Percentiles rank a stretch among this genome's conserved stretches.
phyloP scores from a whole-genome alignment of 2,329 filamentous ascomycete genomes.

The Gnomoniopsis smithogilvyi region DNA sequence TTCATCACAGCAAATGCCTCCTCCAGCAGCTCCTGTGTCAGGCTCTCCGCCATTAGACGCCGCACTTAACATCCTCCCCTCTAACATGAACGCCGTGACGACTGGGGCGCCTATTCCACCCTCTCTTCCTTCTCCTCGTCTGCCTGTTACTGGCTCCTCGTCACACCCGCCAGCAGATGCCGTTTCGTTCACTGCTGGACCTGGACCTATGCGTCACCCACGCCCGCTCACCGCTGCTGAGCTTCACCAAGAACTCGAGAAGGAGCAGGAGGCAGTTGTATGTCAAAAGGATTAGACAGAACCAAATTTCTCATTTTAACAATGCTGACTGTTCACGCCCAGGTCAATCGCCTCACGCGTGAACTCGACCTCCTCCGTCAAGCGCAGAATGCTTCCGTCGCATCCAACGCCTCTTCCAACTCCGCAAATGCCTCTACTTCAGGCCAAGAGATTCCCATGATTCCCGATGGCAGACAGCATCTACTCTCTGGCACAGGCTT shows the following conservation, averaged over 20 bases:
- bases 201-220: conserved; percentile 79
- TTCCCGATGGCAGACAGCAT: conserved; percentile 38
- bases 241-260: conserved; percentile 84
- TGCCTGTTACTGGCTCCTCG: conserved; percentile 25
- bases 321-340: conserved; percentile 12
- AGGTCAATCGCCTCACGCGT: conserved; percentile 91
- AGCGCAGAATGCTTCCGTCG: conserved; percentile 63
- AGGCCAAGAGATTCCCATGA: conserved; percentile 42
- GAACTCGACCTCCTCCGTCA: conserved; percentile 81
- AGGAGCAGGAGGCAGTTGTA: conserved; percentile 93
- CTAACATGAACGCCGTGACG: conserved; percentile 50
- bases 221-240: conserved; percentile 85
- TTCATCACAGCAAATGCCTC: conserved; percentile 42
- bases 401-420: conserved; percentile 62
- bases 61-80: conserved; percentile 55
- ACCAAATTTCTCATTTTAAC: not conserved
- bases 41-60: conserved; percentile 24
- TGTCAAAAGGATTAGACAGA: conserved; percentile 26
- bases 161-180: conserved; percentile 33
- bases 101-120: conserved; percentile 30
- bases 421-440: conserved; percentile 52
- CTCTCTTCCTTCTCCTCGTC: conserved; percentile 30
- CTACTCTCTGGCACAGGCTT: conserved; percentile 56
- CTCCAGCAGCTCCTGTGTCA: conserved; percentile 34
- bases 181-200: conserved; percentile 48